Conservation (phyloP, 2,329 filamentous ascomycete genomes). For the Ophiostoma perfectum region DNA sequence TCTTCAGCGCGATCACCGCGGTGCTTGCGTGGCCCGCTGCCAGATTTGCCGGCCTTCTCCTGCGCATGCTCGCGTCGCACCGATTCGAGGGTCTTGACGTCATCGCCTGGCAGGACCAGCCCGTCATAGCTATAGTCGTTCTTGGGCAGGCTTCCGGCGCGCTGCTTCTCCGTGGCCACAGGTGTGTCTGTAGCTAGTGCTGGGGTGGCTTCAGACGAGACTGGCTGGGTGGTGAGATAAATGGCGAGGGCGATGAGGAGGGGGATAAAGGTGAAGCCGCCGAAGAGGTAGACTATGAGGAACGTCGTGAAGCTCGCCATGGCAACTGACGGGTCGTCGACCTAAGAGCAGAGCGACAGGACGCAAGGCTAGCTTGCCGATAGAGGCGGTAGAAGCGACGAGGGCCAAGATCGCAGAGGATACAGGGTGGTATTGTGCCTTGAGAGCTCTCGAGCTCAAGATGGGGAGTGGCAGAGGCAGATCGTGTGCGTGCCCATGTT, state of each 20-base stretch:
- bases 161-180: constrained; percentile 31
- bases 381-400: background rate
- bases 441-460: constrained; percentile 19
- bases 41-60: constrained; percentile 32
- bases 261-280: constrained; percentile 83
- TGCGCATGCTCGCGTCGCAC: constrained; percentile 18
- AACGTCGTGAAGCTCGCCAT: constrained; percentile 54
- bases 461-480: background rate
- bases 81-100: constrained; percentile 56
- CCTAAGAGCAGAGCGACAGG: too few relatives aligned
- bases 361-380: background rate
- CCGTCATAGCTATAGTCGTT: constrained; percentile 16
- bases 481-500: background rate
- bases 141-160: background rate
- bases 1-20: constrained; percentile 57
- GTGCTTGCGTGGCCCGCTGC: constrained; percentile 45
- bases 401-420: background rate
- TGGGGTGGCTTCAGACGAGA: constrained; percentile 45
- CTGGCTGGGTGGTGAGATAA: constrained; percentile 63
- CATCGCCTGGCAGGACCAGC: constrained; percentile 56
- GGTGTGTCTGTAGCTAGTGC: background rate
- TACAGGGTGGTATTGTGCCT: constrained; percentile 10
- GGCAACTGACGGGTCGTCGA: background rate
- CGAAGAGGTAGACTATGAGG: constrained; percentile 72
- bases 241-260: constrained; percentile 51